These are phyloP conservation scores for Cutaneotrichosporon cutaneum DNA, from an alignment of 1,284 basidiomycete species.

Conservation along the genomic window DNA sequence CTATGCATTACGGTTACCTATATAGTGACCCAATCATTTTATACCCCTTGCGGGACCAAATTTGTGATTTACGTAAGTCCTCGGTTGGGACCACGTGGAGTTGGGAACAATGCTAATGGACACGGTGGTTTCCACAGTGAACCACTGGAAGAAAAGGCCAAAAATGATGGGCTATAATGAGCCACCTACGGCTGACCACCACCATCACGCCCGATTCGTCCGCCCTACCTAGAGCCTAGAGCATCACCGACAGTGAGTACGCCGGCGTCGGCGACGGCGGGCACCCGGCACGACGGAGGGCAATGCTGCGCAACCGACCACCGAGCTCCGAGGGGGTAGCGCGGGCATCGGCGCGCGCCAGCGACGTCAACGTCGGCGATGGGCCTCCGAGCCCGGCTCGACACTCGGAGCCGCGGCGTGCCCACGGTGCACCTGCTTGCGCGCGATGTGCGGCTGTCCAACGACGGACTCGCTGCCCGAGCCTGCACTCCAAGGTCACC, in stretches of 20 bases:
- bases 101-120: too few species aligned
- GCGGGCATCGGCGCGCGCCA: neutral
- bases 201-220: constrained; percentile 13
- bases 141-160: neutral
- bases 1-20: too few species aligned
- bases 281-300: neutral
- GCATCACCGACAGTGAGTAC: constrained; percentile 10
- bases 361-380: too few species aligned
- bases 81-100: too few species aligned
- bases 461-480: neutral
- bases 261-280: neutral
- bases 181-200: constrained; percentile 1
- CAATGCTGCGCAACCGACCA: too few species aligned
- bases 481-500: too few species aligned
- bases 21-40: too few species aligned
- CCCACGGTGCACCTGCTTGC: too few species aligned
- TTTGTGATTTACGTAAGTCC: too few species aligned
- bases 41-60: too few species aligned
- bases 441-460: neutral
- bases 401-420: too few species aligned
- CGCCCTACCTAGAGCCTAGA: neutral
- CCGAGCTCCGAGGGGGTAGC: too few species aligned
- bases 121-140: neutral
- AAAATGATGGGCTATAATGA: neutral
- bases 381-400: neutral